Evolutionary conservation across 176 grass and related monocot genomes (phyloP).

Genomic region (Oryza brachyantha): DNA sequence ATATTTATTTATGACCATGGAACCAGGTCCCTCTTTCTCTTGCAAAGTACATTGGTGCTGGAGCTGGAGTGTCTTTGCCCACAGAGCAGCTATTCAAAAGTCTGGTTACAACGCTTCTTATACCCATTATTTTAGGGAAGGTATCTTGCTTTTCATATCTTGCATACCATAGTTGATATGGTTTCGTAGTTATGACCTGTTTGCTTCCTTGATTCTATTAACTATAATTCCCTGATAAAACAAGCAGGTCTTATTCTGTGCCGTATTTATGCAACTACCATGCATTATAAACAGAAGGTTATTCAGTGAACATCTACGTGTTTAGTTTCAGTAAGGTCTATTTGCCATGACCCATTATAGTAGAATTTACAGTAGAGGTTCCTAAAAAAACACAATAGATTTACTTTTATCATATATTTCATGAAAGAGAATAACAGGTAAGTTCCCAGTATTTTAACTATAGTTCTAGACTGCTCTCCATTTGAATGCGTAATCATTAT

Average conservation of each 20-base stretch:
- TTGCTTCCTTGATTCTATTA: too few relatives aligned
- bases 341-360: neutral
- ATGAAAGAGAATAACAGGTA: neutral
- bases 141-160: slow-evolving; percentile 41
- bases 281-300: neutral
- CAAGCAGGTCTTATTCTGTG: neutral
- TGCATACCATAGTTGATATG: too few relatives aligned
- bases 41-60: slow-evolving; percentile 67
- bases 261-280: neutral
- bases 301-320: neutral
- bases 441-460: too few relatives aligned
- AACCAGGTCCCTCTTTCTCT: slow-evolving; percentile 82
- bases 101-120: slow-evolving; percentile 67
- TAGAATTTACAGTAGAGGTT: slow-evolving; percentile 10
- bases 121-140: slow-evolving; percentile 78
- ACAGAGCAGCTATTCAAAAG: slow-evolving; percentile 75
- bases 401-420: neutral
- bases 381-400: neutral
- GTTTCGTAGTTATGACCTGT: too few relatives aligned
- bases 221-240: slow-evolving; percentile 25
- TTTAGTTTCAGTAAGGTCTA: too few relatives aligned
- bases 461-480: neutral
- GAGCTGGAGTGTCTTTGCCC: slow-evolving; percentile 72
- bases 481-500: neutral
- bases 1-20: slow-evolving; percentile 21